A percentile compares a stretch with the other conserved stretches of the same genome.
phyloP scores from a whole-genome alignment of 2,329 filamentous ascomycete genomes.

The Aspergillus persii region DNA sequence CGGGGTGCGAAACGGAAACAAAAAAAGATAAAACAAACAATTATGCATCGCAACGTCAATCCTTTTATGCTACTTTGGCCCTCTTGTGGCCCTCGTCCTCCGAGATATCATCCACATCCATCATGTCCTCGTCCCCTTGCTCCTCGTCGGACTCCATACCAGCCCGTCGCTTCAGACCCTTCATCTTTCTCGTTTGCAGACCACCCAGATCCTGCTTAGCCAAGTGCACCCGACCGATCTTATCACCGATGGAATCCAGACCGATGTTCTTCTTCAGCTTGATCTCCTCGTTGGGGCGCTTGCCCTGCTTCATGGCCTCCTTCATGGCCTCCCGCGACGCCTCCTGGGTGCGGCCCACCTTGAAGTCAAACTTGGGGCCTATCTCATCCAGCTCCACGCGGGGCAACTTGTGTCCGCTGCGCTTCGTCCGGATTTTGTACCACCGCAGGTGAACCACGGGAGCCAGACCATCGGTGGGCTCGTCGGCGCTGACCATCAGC shows the following conservation, averaged over 20 bases:
- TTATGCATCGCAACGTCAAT: conserved; percentile 19
- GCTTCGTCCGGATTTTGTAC: conserved; percentile 83
- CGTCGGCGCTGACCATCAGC: conserved; percentile 75
- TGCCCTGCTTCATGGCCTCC: conserved; percentile 84
- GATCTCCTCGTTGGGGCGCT: conserved; percentile 54
- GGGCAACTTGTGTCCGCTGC: conserved; percentile 80
- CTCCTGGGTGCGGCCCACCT: conserved; percentile 75
- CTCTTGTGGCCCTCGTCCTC: conserved; percentile 37
- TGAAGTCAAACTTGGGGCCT: conserved; percentile 89
- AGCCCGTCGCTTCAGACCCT: conserved; percentile 85
- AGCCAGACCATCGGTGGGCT: conserved; percentile 46
- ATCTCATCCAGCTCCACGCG: conserved; percentile 94
- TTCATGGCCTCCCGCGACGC: conserved; percentile 78
- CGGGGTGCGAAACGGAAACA: conserved; percentile 6
- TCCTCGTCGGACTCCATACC: conserved; percentile 59
- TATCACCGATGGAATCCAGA: conserved; percentile 90
- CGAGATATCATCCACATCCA: conserved; percentile 43
- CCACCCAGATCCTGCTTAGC: conserved; percentile 83
- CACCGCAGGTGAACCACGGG: conserved; percentile 65
- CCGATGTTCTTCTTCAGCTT: conserved; percentile 93
- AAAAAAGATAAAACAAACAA: conserved; percentile 21
- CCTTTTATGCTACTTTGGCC: conserved; percentile 29
- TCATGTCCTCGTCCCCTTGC: conserved; percentile 49
- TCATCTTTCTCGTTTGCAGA: conserved; percentile 98
- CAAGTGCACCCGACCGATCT: conserved; percentile 88